Evolutionary conservation across 345 rosid species (phyloP), one percentile per base, ranked within the genome.

Genomic region (Atalantia buxifolia): DNA sequence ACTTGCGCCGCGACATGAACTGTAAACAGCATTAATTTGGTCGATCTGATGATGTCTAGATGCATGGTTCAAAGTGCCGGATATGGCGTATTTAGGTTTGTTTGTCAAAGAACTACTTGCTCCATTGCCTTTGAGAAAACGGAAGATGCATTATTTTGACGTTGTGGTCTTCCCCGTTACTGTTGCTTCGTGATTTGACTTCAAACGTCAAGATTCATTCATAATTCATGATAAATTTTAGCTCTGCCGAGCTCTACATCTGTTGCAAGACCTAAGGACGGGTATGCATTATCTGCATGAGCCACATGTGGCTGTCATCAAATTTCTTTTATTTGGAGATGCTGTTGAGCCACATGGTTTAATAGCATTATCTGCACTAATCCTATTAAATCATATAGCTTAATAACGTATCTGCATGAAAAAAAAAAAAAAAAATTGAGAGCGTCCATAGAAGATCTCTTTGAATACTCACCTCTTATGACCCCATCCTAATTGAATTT

Each of bases 81-180:
- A 35, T 21, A 66, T 35, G 69, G 48, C 5, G 21, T 33, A 6
- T 31, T 31, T 31, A 19, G 68, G 38, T 18, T 31, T 35, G n/a
- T 38, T 62, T 62, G 69, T 40, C 77, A 61, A 61, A 61, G 69
- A 40, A 61, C 25, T 7, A 74, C 18, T 7, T 59, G 53, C 27
- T 40, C 10, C 56, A 25, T 25, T 61, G 42, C 18, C 68, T 40
- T 61, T 2, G 36, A 40, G 40, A 22, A 38, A 38, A 42, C 62
- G 61, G 62, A 30, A 53, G 18, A 3, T 13, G 3, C 50, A 45
- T 45, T 42, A 36, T 36, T 27, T 74, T 27, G 76, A 53, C 38
- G 3, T 28, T 48, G n/a, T 48, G 14, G 21, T 57, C 36, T 45
- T 45, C 50, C 50, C 35, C 2, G 7, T 16, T 35, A 7, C 40